phyloP scores from a whole-genome alignment of 805 yeast genomes.

The Saturnispora hagleri region DNA sequence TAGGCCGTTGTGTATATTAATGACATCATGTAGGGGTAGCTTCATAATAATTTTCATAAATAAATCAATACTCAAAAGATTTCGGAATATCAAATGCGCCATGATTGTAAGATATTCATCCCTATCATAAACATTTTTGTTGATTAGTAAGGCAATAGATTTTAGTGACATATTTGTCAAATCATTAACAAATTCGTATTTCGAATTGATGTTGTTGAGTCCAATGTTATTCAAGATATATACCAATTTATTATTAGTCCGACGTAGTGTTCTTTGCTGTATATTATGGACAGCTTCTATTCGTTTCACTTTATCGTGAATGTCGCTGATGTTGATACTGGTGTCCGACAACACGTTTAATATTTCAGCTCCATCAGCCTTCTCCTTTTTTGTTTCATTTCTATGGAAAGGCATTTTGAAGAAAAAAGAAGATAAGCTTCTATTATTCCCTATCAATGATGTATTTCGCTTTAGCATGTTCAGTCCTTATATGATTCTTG shows the following conservation, averaged over 20 bases:
- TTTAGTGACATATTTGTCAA: not conserved
- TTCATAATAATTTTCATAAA: constrained; percentile 17
- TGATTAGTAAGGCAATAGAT: not conserved
- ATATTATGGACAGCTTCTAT: constrained; percentile 1
- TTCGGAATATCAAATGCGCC: constrained; percentile 16
- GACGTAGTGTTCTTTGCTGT: not conserved
- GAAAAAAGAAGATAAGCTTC: not conserved
- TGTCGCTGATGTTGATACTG: not conserved
- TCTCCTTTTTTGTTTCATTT: not conserved
- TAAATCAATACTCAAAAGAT: constrained; percentile 8
- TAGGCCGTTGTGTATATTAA: constrained; percentile 8
- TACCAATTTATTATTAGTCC: not conserved
- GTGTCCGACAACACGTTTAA: constrained; percentile 2
- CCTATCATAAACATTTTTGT: constrained; percentile 5
- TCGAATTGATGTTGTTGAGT: not conserved
- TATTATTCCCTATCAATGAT: not conserved
- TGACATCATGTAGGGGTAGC: constrained; percentile 14
- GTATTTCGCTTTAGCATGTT: not conserved
- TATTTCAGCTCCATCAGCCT: not conserved
- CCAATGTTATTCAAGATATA: constrained; percentile 6
- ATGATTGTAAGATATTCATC: constrained; percentile 15
- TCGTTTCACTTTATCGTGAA: constrained; percentile 4
- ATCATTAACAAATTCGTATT: constrained; percentile 1
- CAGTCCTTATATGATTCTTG: not conserved
- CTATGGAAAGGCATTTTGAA: not conserved